Base-by-base conservation (phyloP, 78 protist genomes). In the Dictyostelium purpureum region DNA sequence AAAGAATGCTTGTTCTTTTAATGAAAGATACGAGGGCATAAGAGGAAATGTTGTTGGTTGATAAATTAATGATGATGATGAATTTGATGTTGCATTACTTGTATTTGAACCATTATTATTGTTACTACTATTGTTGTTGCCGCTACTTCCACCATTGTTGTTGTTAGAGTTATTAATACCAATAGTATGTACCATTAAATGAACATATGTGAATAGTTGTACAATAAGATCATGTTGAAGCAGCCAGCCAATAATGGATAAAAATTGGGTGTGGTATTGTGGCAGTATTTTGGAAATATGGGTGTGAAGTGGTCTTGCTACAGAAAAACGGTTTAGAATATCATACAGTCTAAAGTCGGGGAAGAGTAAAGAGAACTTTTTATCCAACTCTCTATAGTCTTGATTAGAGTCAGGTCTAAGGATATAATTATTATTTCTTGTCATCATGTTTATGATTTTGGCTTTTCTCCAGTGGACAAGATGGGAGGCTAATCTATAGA, bases 401-500 rank as follows among this genome's bases (percentile, higher is more conserved):
- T 24, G 45, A 26, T 73, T 56, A 14, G 57, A 43, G 18, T 49
- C 21, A 4, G 92, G 82, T 6, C 49, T 80, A 2, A 92, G 69
- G 3, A 79, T 37, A 40, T 92, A 92, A 45, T 73, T 56, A 9
- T 79, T 92, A 69, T 92, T 79, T 49, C 77, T 79, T 7, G 95
- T 92, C 71, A 92, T 63, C 81, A 79, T 92, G 61, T 92, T 77
- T 43, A 82, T 81, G 51, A 92, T 92, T 43, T 76, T 80, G 7
- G 88, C 95, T 51, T 77, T 82, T 24, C 49, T 65, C 95, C 95
- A 92, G 49, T 92, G 52, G 77, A 92, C 95, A 9, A 92, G 49
- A 65, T 92, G 95, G 4, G 95, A 83, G 3, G 95, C 87, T 28
- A 90, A 59, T 24, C 94, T 37, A 33, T 82, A 92, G 33, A 92